Conservation (phyloP, 2,329 filamentous ascomycete species). For the Botrytis pseudocinerea region DNA sequence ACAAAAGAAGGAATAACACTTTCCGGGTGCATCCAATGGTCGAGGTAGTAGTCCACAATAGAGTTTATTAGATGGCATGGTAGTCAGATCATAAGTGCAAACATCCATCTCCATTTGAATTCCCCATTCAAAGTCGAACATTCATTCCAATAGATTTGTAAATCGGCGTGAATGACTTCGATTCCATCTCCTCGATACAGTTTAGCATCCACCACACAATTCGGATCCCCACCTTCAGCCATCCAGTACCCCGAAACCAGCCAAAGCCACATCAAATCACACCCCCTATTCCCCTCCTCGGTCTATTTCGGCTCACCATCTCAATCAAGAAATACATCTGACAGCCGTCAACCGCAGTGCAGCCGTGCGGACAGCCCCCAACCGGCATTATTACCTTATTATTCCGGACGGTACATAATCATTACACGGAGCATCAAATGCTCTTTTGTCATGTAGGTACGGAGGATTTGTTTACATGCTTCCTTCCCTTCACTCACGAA, state of each 20-base stretch:
- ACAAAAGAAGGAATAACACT: neutral
- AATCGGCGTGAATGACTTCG: neutral
- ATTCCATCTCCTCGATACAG: neutral
- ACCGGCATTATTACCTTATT: slow-evolving; percentile 15
- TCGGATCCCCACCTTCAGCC: slow-evolving; percentile 1
- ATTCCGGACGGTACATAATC: slow-evolving; percentile 1
- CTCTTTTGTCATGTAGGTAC: slow-evolving; percentile 11
- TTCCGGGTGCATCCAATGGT: neutral
- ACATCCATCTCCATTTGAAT: neutral
- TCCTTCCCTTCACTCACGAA: neutral
- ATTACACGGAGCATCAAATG: slow-evolving; percentile 15
- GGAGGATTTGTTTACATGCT: neutral
- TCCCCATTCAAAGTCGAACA: neutral
- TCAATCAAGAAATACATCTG: slow-evolving; percentile 8
- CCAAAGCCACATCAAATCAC: slow-evolving; percentile 11
- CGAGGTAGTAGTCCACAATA: neutral
- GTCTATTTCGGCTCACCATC: slow-evolving; percentile 12
- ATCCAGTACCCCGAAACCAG: neutral
- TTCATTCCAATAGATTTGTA: neutral
- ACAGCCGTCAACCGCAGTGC: slow-evolving; percentile 18
- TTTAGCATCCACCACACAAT: neutral
- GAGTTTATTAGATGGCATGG: neutral
- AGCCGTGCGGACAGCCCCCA: slow-evolving; percentile 8
- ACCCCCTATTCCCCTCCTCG: slow-evolving; percentile 16
- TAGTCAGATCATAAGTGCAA: neutral